Evolutionary conservation across 208 protist species (phyloP), one percentile per base, ranked within the genome.

Genomic region (Crithidia expoeki): DNA sequence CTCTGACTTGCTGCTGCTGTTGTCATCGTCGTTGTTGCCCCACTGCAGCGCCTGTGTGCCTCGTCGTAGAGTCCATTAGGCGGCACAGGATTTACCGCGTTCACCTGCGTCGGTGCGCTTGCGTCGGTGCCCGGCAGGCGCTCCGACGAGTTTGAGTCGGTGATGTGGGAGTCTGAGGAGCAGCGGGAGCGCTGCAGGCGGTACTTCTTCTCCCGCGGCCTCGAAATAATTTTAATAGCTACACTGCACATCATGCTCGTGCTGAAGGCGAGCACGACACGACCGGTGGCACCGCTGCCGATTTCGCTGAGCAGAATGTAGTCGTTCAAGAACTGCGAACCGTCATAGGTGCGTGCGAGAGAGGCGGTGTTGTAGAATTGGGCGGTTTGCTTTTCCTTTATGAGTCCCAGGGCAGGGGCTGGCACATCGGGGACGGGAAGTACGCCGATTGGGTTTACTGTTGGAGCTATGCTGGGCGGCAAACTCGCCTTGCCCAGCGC

Each of bases 231-330:
- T 62, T 95, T 95, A 44, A 95, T 89, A 42, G 90, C 90, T 28
- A 92, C 85, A 38, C 82, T 69, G 17, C 67, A 71, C 30, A 81
- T 65, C 44, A 82, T 67, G 17, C 64, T 60, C 11, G 67, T 76
- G 70, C 89, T 80, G 64, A 80, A 88, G 7, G 81, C 83, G 2
- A 93, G 80, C 50, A 81, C 70, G 25, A 96, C 91, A 19, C 85
- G 86, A 12, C 88, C 86, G 36, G 74, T 93, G 23, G 80, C 62
- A 19, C 92, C 92, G 30, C 77, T 42, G 34, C 92, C 92, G 42
- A 96, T 81, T 56, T 88, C 86, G 23, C 85, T 75, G 6, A 94
- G 59, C 1, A 96, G 49, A 33, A 79, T 74, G 77, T 95, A 95
- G 59, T 94, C 53, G 65, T 95, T 96, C 53, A 94, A 72, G 65